Base-by-base conservation (phyloP, 2,329 filamentous ascomycete genomes). In the Orbilia quercus region DNA sequence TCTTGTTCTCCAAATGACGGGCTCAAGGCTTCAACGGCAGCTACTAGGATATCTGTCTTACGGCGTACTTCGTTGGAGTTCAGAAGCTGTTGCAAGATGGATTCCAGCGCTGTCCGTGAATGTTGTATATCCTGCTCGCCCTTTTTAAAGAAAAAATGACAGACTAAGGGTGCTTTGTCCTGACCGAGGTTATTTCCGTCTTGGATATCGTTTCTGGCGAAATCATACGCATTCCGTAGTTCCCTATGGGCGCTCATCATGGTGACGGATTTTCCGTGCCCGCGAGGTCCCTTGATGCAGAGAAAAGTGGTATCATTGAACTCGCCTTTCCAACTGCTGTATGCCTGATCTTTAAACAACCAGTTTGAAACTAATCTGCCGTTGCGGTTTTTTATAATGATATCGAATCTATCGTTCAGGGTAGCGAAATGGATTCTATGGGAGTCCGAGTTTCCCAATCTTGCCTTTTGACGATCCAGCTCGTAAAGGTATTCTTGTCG, bases 111-210 rank as follows among this genome's bases (percentile, higher is more conserved):
- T 11, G 36, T 11, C 2, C 64, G 45, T 18, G 64, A 36, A 16
- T n/a, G 34, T 60, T 69, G 64, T 2, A 69, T 69, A 54, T 69
- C 64, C 40, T 60, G 64, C 11, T 69, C 64, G 7, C 64, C 64
- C 18, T 69, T 69, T 42, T 69, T 69, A 18, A 25, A 69, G 16
- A 69, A 69, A 16, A 69, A 69, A n/a, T 69, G 64, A 18, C 64
- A 69, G 1, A 69, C 11, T 18, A 25, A 9, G 7, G 54, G 22
- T 34, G 7, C 2, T 11, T 44, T 22, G 1, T 51, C n/a, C 22
- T 40, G 22, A 14, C 16, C 12, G 1, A 36, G 18, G 45, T 54
- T 6, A 38, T 23, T 54, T 20, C 38, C 38, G 9, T 64, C 36
- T 18, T 48, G 50, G 34, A 55, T 54, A 47, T 54, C 48, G 16